phyloP scores from a whole-genome alignment of 75 land plant genomes.

The Picea glauca region DNA sequence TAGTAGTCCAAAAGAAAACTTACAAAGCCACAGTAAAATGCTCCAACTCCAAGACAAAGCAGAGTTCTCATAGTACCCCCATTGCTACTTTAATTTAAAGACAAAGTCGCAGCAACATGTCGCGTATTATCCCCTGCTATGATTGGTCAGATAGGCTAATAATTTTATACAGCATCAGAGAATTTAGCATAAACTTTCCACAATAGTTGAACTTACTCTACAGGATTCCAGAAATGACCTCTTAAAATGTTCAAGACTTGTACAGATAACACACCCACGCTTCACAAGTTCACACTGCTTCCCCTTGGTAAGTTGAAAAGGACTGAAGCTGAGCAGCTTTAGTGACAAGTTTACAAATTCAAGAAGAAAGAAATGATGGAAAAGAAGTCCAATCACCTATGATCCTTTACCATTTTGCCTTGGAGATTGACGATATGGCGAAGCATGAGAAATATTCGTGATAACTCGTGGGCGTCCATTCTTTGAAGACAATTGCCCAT shows the following conservation, averaged over 20 bases:
- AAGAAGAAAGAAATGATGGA: slow-evolving; percentile 8
- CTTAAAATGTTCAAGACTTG: slow-evolving; percentile 2
- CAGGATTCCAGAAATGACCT: slow-evolving; percentile 7
- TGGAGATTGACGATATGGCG: slow-evolving; percentile 35
- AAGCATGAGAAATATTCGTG: slow-evolving; percentile 28
- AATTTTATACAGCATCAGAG: neutral
- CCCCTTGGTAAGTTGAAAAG: neutral
- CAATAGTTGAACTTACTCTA: slow-evolving; percentile 5
- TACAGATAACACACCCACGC: slow-evolving; percentile 5
- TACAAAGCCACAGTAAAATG: neutral
- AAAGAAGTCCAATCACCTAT: neutral
- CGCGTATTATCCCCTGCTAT: slow-evolving; percentile 3
- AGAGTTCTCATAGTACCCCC: neutral
- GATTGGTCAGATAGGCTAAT: neutral
- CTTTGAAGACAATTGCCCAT: slow-evolving; percentile 7
- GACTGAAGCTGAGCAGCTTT: neutral
- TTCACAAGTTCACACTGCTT: slow-evolving; percentile 6
- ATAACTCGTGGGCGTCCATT: slow-evolving; percentile 29
- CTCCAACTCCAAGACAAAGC: slow-evolving; percentile 8
- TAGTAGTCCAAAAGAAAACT: slow-evolving; percentile 4
- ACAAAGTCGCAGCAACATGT: slow-evolving; percentile 7
- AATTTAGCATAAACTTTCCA: neutral
- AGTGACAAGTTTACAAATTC: slow-evolving; percentile 7
- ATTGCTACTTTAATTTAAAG: slow-evolving; percentile 9
- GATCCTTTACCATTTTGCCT: slow-evolving; percentile 17